A percentile compares a stretch with the other conserved stretches of the same genome.
phyloP scores from a whole-genome alignment of 2,329 filamentous ascomycete species.

The Penicillium olsonii region DNA sequence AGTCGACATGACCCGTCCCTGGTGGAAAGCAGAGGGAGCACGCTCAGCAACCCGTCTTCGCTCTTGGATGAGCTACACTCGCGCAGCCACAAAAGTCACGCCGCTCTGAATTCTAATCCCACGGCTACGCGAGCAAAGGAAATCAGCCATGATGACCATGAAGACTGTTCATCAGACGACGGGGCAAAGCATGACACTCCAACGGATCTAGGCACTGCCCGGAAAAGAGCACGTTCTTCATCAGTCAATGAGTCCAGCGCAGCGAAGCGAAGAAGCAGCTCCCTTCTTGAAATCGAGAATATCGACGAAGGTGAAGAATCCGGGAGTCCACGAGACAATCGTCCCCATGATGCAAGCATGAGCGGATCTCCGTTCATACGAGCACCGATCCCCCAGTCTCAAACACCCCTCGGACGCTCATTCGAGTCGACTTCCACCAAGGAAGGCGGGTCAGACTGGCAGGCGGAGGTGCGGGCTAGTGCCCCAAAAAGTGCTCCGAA shows the following conservation, averaged over 20 bases:
- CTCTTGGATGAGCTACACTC: conserved; percentile 18
- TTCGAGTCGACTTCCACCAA: conserved; percentile 29
- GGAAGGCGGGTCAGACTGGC: conserved; percentile 23
- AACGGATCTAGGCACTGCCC: conserved; percentile 12
- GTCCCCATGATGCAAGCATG: conserved; percentile 41
- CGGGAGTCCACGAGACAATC: conserved; percentile 26
- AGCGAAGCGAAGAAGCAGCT: conserved; percentile 30
- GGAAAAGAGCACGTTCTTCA: conserved; percentile 38
- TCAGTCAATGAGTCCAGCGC: conserved; percentile 29
- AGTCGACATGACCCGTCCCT: conserved; percentile 18
- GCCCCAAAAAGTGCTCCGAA: conserved; percentile 22
- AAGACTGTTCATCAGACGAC: conserved; percentile 21
- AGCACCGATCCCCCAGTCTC: conserved; percentile 35
- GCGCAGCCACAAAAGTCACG: conserved; percentile 14
- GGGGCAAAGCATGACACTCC: conserved; percentile 13
- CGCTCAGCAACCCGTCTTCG: conserved; percentile 13
- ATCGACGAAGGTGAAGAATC: conserved; percentile 21
- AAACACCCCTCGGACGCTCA: conserved; percentile 33
- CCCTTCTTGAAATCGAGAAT: conserved; percentile 28
- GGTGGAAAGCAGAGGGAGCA: conserved; percentile 19
- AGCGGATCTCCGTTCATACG: conserved; percentile 53
- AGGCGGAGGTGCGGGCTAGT: conserved; percentile 20
- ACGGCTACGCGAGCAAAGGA: conserved; percentile 10
- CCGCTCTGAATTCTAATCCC: conserved; percentile 10
- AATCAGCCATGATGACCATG: conserved; percentile 16